phyloP scores from a whole-genome alignment of 2,329 filamentous ascomycete species.

The Aspergillus sp. region DNA sequence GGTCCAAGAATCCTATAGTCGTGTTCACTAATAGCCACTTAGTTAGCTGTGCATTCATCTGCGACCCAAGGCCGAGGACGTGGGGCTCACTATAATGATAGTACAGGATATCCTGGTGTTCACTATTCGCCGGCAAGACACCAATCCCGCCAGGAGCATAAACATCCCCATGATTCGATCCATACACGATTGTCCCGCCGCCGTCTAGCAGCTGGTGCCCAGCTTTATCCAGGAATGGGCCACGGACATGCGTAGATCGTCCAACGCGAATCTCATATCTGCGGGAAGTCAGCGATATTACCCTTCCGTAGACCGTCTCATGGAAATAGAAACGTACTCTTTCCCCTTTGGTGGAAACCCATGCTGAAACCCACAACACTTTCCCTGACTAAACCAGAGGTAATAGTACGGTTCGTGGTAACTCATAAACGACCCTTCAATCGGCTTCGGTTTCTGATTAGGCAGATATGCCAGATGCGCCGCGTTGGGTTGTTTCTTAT shows the following conservation, averaged over 20 bases:
- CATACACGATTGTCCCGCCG: slow-evolving; percentile 30
- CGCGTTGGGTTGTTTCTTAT: slow-evolving; percentile 15
- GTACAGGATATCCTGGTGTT: slow-evolving; percentile 27
- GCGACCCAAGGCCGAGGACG: background rate
- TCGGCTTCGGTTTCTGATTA: slow-evolving; percentile 12
- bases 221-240: slow-evolving; percentile 28
- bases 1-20: slow-evolving; percentile 20
- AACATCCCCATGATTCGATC: slow-evolving; percentile 29
- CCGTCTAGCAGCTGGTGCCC: slow-evolving; percentile 20
- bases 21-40: slow-evolving; percentile 20
- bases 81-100: slow-evolving; percentile 31
- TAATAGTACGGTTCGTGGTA: slow-evolving; percentile 31
- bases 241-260: slow-evolving; percentile 22
- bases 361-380: slow-evolving; percentile 27
- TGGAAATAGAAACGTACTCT: slow-evolving; percentile 20
- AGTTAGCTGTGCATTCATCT: background rate
- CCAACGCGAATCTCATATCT: slow-evolving; percentile 31
- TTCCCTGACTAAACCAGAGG: slow-evolving; percentile 32
- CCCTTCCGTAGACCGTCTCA: too few relatives aligned
- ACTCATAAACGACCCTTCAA: slow-evolving; percentile 31
- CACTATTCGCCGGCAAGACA: slow-evolving; percentile 19
- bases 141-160: slow-evolving; percentile 35
- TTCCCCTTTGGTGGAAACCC: slow-evolving; percentile 20
- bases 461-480: slow-evolving; percentile 22
- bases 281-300: background rate